Percentiles rank a stretch among this genome's conserved stretches.
These are phyloP conservation scores for Alternaria sp. DNA, from an alignment of 2,329 filamentous ascomycete genomes.

Conservation along the genomic window DNA sequence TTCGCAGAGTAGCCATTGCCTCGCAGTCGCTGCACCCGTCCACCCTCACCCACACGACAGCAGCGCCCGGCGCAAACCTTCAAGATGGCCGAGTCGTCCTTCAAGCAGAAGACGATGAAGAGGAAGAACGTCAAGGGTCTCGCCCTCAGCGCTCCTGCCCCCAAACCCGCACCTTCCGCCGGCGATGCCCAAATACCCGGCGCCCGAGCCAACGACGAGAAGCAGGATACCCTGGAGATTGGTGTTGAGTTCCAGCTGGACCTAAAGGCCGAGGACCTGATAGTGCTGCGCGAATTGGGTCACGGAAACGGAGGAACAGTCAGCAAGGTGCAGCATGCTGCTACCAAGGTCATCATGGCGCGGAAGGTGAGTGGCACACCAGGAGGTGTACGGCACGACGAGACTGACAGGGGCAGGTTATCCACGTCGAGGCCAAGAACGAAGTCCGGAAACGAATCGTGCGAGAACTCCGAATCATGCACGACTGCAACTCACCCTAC, in stretches of 20 bases:
- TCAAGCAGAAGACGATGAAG: conserved; percentile 83
- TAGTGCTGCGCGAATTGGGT: conserved; percentile 92
- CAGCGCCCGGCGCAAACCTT: conserved; percentile 25
- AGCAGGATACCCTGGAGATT: conserved; percentile 83
- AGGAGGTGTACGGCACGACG: background rate
- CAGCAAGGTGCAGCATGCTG: conserved; percentile 95
- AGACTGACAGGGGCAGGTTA: conserved; percentile 68
- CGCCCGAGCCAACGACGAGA: conserved; percentile 64
- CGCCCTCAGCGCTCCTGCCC: conserved; percentile 78
- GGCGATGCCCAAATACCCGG: conserved; percentile 69
- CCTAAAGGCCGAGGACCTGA: conserved; percentile 86
- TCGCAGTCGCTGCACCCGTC: conserved; percentile 5
- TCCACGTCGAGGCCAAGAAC: conserved; percentile 97
- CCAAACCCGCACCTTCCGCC: conserved; percentile 74
- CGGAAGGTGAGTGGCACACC: conserved; percentile 73
- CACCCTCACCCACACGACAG: conserved; percentile 8
- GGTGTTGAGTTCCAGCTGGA: conserved; percentile 97
- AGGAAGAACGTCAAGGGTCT: conserved; percentile 98
- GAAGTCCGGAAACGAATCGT: conserved; percentile 97
- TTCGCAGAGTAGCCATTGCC: conserved; percentile 3
- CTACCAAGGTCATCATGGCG: conserved; percentile 95
- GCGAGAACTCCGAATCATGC: conserved; percentile 96
- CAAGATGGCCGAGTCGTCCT: conserved; percentile 63
- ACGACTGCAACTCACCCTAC: conserved; percentile 94
- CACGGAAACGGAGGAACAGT: conserved; percentile 97